A percentile compares a stretch with the other conserved stretches of the same genome.
Conservation (phyloP, 345 rosid species). For the Capsella bursapastoris region DNA sequence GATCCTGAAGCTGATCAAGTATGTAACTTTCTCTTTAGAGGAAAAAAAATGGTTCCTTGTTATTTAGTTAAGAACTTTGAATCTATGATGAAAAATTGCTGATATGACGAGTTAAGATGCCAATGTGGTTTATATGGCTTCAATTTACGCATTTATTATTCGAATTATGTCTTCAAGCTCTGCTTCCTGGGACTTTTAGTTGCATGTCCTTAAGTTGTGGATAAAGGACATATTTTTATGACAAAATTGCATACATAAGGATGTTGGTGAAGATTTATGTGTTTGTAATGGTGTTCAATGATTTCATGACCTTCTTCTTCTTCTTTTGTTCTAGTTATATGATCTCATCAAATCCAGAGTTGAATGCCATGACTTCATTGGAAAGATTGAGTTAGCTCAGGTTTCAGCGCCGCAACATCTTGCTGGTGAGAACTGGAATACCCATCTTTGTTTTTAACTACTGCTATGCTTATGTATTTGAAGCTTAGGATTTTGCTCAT, state of each 20-base stretch:
- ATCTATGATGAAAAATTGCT: too few relatives aligned
- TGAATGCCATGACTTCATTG: conserved; percentile 70
- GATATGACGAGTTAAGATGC: too few relatives aligned
- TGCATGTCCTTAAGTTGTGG: background rate
- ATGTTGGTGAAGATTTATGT: background rate
- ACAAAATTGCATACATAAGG: too few relatives aligned
- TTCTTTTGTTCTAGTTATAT: conserved; percentile 64
- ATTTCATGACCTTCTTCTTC: background rate
- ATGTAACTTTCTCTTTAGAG: too few relatives aligned
- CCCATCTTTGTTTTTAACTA: background rate
- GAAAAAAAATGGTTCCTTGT: too few relatives aligned
- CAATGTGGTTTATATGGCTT: background rate
- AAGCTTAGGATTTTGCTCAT: background rate
- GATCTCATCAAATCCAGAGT: conserved; percentile 79
- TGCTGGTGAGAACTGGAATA: background rate
- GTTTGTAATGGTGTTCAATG: background rate
- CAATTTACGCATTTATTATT: background rate
- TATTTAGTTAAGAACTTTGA: too few relatives aligned
- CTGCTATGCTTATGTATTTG: background rate
- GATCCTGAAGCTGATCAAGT: conserved; percentile 78
- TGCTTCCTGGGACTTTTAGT: background rate
- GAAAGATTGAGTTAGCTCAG: conserved; percentile 69
- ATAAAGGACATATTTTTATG: too few relatives aligned
- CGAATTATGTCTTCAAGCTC: background rate
- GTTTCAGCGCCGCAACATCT: conserved; percentile 44